Percentiles rank a stretch among this genome's conserved stretches.
phyloP scores from a whole-genome alignment of 2,329 filamentous ascomycete species.

The Volutella citrinella region DNA sequence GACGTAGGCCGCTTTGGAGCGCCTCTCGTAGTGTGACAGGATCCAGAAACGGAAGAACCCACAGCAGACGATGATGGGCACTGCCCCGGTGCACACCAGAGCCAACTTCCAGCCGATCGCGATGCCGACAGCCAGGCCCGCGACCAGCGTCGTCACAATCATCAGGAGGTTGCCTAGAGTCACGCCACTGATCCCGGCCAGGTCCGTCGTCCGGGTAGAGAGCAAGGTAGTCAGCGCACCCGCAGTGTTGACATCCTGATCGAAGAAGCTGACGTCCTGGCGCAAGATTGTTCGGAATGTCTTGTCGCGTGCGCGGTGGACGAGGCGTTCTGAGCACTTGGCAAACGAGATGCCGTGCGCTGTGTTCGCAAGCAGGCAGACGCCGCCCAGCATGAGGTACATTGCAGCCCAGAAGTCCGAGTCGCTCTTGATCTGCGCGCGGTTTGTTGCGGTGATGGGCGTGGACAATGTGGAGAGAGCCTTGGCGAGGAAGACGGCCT shows the following conservation, averaged over 20 bases:
- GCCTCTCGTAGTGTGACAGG: constrained; percentile 17
- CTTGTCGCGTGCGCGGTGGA: constrained; percentile 3
- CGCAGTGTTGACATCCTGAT: constrained; percentile 16
- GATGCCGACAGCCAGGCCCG: constrained; percentile 7
- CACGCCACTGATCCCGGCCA: constrained; percentile 10
- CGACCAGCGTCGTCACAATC: constrained; percentile 4
- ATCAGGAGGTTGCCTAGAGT: constrained; percentile 11
- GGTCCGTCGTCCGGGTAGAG: constrained; percentile 7
- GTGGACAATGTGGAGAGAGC: constrained; percentile 14
- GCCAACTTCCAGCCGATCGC: constrained; percentile 42
- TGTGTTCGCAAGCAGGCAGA: constrained; percentile 32
- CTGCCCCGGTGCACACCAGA: constrained; percentile 39
- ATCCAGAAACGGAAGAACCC: constrained; percentile 36
- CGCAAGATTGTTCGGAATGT: constrained; percentile 21
- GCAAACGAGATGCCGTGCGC: constrained; percentile 16
- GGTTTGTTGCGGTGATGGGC: constrained; percentile 10
- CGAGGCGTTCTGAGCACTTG: constrained; percentile 16
- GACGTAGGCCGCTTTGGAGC: constrained; percentile 1
- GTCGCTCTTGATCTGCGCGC: constrained; percentile 10
- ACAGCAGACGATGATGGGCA: constrained; percentile 37
- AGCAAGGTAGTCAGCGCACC: constrained; percentile 23
- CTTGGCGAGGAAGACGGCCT: constrained; percentile 26
- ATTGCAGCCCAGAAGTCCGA: constrained; percentile 46
- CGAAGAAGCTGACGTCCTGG: constrained; percentile 37
- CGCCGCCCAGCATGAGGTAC: constrained; percentile 44